Percentiles rank a stretch among this genome's conserved stretches.
Conservation (phyloP, 2,329 filamentous ascomycete genomes). For the Zopfia rhizophila region DNA sequence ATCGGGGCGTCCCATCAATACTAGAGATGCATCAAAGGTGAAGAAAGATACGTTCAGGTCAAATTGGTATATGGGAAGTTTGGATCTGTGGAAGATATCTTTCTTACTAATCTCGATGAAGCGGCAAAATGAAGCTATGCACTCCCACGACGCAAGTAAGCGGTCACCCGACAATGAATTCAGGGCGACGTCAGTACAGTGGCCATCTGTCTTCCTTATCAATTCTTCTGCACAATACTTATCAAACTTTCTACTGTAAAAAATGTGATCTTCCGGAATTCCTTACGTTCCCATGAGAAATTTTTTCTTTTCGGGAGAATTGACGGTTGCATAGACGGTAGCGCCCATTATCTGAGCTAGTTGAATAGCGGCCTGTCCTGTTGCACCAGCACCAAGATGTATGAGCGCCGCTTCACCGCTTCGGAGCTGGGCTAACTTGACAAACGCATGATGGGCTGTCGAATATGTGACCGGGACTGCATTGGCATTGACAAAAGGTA, state of each 20-base stretch:
- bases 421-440: slow-evolving; percentile 30
- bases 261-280: not conserved
- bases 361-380: slow-evolving; percentile 30
- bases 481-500: slow-evolving; percentile 25
- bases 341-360: slow-evolving; percentile 21
- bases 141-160: slow-evolving; percentile 31
- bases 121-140: slow-evolving; percentile 42
- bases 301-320: slow-evolving; percentile 15
- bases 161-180: slow-evolving; percentile 36
- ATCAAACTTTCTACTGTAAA: slow-evolving; percentile 43
- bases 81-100: too few relatives aligned
- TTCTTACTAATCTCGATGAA: slow-evolving; percentile 43
- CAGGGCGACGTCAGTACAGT: slow-evolving; percentile 48
- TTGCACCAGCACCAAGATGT: slow-evolving; percentile 25
- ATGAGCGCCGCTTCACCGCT: slow-evolving; percentile 40
- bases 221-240: too few relatives aligned
- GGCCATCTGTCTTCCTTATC: slow-evolving; percentile 30
- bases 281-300: slow-evolving; percentile 15
- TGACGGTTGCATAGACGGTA: slow-evolving; percentile 27
- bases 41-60: too few relatives aligned
- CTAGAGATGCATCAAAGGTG: too few relatives aligned
- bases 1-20: too few relatives aligned
- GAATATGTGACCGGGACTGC: slow-evolving; percentile 1
- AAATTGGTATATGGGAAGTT: too few relatives aligned
- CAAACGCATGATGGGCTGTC: slow-evolving; percentile 28